These are phyloP conservation scores for Colletotrichum kahawae DNA, from an alignment of 2,329 filamentous ascomycete genomes.

Conservation along the genomic window DNA sequence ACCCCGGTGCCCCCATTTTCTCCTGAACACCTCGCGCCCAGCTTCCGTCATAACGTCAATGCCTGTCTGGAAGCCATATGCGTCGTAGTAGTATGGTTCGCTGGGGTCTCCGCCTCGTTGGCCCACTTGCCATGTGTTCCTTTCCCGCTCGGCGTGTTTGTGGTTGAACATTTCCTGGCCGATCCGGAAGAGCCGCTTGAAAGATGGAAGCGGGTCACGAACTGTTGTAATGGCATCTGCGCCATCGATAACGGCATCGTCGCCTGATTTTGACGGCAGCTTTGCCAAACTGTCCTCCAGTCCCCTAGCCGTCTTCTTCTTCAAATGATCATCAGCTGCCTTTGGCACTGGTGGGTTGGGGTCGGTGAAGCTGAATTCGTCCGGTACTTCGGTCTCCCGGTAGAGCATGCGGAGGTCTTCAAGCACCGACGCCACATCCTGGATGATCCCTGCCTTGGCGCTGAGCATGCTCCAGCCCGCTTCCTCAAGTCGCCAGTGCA, in stretches of 20 bases:
- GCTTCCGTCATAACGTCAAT: slow-evolving; percentile 51
- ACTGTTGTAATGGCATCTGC: background rate
- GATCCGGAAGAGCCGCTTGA: slow-evolving; percentile 22
- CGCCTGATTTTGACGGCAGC: background rate
- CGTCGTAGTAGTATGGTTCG: slow-evolving; percentile 57
- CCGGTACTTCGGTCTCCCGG: slow-evolving; percentile 40
- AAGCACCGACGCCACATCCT: slow-evolving; percentile 49
- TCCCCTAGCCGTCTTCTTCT: background rate
- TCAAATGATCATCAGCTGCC: background rate
- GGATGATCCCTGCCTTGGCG: slow-evolving; percentile 44
- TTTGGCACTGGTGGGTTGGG: slow-evolving; percentile 35
- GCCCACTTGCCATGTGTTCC: slow-evolving; percentile 58
- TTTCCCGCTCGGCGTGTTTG: slow-evolving; percentile 41
- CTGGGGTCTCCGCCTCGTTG: slow-evolving; percentile 54
- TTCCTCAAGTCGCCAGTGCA: slow-evolving; percentile 54
- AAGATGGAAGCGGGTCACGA: slow-evolving; percentile 5
- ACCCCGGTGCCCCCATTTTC: slow-evolving; percentile 52
- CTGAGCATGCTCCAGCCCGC: slow-evolving; percentile 45
- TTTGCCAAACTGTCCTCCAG: background rate
- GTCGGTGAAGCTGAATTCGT: slow-evolving; percentile 35
- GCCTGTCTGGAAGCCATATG: slow-evolving; percentile 46
- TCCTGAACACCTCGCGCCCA: slow-evolving; percentile 42
- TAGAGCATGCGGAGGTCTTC: slow-evolving; percentile 52
- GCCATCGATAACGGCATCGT: background rate
- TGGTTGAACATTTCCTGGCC: slow-evolving; percentile 44